phyloP scores from a whole-genome alignment of 2,329 filamentous ascomycete species.

The Ophiocordyceps camponoti-floridani region DNA sequence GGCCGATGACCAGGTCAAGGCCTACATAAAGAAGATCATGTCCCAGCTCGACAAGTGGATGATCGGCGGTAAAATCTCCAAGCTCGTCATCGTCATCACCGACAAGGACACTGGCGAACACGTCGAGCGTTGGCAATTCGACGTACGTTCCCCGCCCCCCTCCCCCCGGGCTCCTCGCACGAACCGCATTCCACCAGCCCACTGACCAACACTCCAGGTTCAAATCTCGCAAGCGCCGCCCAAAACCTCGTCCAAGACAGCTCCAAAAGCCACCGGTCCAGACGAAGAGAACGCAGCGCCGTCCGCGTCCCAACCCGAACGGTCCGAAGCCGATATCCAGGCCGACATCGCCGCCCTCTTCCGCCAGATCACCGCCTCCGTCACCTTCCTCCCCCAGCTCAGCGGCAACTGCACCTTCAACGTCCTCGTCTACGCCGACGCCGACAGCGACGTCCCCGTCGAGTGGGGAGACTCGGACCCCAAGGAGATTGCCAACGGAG shows the following conservation, averaged over 20 bases:
- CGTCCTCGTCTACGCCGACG: conserved; percentile 92
- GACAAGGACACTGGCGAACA: conserved; percentile 94
- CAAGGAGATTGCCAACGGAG: conserved; percentile 86
- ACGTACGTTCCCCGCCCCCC: conserved; percentile 33
- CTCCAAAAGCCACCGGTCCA: conserved; percentile 23
- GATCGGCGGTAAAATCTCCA: conserved; percentile 90
- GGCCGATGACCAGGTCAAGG: conserved; percentile 92
- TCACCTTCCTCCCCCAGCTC: conserved; percentile 89
- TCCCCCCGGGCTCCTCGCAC: neutral
- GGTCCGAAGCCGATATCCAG: conserved; percentile 88
- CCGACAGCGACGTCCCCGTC: conserved; percentile 87
- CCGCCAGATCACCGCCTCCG: conserved; percentile 91
- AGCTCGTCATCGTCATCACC: conserved; percentile 90
- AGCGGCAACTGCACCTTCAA: conserved; percentile 92
- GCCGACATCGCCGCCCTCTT: conserved; percentile 93
- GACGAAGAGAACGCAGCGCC: conserved; percentile 53
- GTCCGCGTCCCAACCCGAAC: conserved; percentile 33
- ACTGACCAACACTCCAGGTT: conserved; percentile 6
- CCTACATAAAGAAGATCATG: conserved; percentile 99
- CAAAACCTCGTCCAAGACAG: conserved; percentile 23
- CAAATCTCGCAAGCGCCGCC: conserved; percentile 8
- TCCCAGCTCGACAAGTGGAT: conserved; percentile 95
- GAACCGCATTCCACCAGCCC: neutral
- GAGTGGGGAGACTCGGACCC: conserved; percentile 98
- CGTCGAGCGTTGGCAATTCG: conserved; percentile 95